Evolutionary conservation across 2,329 filamentous ascomycete genomes (phyloP).

Genomic region (Nemania abortiva): DNA sequence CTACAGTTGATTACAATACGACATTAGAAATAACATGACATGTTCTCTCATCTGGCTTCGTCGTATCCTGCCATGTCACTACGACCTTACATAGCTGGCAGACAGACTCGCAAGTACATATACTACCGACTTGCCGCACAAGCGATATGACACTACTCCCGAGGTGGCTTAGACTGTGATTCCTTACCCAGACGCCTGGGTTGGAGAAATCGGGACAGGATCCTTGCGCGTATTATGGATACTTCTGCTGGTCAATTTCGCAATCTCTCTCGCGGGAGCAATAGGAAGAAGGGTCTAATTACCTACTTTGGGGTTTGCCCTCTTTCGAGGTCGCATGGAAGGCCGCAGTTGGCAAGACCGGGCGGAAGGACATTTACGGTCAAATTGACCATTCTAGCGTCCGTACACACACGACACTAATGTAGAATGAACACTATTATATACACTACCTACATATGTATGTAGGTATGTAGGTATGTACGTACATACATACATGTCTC

Average conservation of each 20-base stretch:
- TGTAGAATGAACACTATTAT: constrained; percentile 11
- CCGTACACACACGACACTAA: constrained; percentile 14
- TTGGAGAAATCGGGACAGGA: constrained; percentile 44
- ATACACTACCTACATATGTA: constrained; percentile 2
- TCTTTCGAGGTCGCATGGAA: constrained; percentile 44
- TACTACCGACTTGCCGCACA: constrained; percentile 33
- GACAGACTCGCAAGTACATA: constrained; percentile 2
- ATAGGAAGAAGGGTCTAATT: not conserved
- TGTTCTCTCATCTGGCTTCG: constrained; percentile 32
- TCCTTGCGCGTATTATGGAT: constrained; percentile 46
- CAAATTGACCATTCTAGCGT: constrained; percentile 11
- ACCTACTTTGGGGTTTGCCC: constrained; percentile 15
- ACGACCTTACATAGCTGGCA: constrained; percentile 38
- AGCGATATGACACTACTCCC: constrained; percentile 44
- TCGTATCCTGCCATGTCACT: constrained; percentile 37
- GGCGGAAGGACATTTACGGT: constrained; percentile 30
- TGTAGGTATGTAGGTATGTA: constrained; percentile 1
- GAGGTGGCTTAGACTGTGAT: constrained; percentile 47
- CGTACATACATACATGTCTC: constrained; percentile 3
- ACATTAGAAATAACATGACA: constrained; percentile 28
- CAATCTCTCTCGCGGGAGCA: constrained; percentile 27
- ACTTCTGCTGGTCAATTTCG: constrained; percentile 24
- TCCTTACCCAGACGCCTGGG: constrained; percentile 51
- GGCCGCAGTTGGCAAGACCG: constrained; percentile 45
- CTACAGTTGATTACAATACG: constrained; percentile 32